phyloP scores from a whole-genome alignment of 2,329 filamentous ascomycete species.

The Hymenoscyphus infarciens region DNA sequence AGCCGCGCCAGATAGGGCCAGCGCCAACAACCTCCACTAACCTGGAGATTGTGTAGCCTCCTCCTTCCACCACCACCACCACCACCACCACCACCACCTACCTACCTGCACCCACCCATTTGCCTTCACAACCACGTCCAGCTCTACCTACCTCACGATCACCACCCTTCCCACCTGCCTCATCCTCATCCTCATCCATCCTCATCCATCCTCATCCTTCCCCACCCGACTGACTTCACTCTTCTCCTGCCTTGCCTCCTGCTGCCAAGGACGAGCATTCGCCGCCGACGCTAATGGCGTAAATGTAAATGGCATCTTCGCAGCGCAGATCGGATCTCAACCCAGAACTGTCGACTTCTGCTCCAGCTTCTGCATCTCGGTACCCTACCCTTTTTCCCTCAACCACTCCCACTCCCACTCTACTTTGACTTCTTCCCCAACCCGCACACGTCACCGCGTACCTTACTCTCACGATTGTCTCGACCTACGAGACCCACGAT shows the following conservation, averaged over 20 bases:
- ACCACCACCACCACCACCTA: not conserved
- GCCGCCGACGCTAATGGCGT: constrained; percentile 17
- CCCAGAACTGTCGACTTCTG: constrained; percentile 17
- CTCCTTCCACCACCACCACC: not conserved
- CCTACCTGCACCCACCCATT: not conserved
- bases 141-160: not conserved
- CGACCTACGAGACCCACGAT: constrained; percentile 10
- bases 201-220: not conserved
- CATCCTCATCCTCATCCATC: not conserved
- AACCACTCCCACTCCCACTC: constrained; percentile 16
- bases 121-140: constrained; percentile 4
- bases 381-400: constrained; percentile 21
- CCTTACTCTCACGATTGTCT: constrained; percentile 18
- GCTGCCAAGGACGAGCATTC: constrained; percentile 6
- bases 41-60: not conserved
- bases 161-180: not conserved
- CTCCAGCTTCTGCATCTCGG: constrained; percentile 21
- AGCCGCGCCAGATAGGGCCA: not conserved
- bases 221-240: not conserved
- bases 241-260: not conserved
- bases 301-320: constrained; percentile 18
- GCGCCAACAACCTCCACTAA: not conserved
- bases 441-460: constrained; percentile 6
- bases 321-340: constrained; percentile 20
- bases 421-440: constrained; percentile 12